Evolutionary conservation across 148 eudicot species (phyloP).

Genomic region (Polygonum aviculare): DNA sequence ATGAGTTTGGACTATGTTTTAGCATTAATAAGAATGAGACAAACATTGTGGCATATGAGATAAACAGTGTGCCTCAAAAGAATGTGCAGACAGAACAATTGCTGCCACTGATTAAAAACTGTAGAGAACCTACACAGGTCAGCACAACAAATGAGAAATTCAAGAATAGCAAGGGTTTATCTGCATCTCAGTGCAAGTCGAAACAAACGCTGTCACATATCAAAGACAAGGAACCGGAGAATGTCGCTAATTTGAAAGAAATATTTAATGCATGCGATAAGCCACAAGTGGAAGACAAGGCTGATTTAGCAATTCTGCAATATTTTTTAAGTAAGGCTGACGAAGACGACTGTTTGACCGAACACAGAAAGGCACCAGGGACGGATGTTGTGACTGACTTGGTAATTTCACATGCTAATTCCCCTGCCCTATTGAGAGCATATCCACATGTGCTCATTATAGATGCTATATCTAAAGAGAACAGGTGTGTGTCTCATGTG

Average conservation of each 20-base stretch:
- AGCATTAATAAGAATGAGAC: too few relatives aligned
- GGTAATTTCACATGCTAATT: neutral
- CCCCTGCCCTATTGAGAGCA: neutral
- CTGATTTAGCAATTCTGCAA: too few relatives aligned
- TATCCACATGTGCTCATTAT: neutral
- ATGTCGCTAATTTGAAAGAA: neutral
- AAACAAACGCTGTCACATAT: too few relatives aligned
- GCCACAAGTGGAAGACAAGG: neutral
- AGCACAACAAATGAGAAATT: neutral
- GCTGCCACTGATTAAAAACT: neutral
- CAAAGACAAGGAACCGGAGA: too few relatives aligned
- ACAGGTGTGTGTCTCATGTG: too few relatives aligned
- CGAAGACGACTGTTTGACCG: too few relatives aligned
- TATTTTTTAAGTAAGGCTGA: too few relatives aligned
- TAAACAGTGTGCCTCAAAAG: neutral
- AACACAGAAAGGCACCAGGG: too few relatives aligned
- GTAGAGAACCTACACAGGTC: neutral
- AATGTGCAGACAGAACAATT: too few relatives aligned
- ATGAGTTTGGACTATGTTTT: too few relatives aligned
- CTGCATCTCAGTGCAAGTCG: neutral
- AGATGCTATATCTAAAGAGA: neutral
- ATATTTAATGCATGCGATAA: neutral
- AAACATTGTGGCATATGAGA: neutral
- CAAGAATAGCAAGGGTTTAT: neutral
- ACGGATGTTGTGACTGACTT: too few relatives aligned